Evolutionary conservation across 1,284 basidiomycete genomes (phyloP).

Genomic region (Cronartium ribicola): DNA sequence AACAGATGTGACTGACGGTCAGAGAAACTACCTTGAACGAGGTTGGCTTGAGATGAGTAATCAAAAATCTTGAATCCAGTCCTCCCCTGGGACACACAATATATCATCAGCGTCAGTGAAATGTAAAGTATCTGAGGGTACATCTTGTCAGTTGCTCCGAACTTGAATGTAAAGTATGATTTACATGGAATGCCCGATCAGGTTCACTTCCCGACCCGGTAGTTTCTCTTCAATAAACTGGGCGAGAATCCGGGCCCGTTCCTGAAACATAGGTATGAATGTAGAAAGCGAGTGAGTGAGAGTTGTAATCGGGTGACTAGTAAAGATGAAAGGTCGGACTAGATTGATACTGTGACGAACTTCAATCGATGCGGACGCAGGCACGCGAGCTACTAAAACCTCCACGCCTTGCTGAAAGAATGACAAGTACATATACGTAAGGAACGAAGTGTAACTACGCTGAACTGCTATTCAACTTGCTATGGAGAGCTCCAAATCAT

Average conservation of each 20-base stretch:
- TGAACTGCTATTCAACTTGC: too few relatives aligned
- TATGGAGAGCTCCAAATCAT: too few relatives aligned
- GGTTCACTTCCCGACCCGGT: constrained; percentile 74
- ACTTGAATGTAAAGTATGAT: neutral
- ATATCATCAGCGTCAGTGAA: neutral
- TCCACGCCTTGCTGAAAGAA: constrained; percentile 61
- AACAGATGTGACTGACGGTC: constrained; percentile 54
- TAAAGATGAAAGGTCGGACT: neutral
- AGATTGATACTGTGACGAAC: constrained; percentile 55
- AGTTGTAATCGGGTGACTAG: neutral
- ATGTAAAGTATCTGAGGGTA: neutral
- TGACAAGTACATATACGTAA: neutral
- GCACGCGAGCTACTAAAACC: constrained; percentile 84
- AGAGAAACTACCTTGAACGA: constrained; percentile 66
- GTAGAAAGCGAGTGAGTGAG: neutral
- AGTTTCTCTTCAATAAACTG: constrained; percentile 71
- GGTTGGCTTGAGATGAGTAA: constrained; percentile 53
- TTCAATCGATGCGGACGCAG: constrained; percentile 62
- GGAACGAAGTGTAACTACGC: too few relatives aligned
- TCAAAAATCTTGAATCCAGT: constrained; percentile 81
- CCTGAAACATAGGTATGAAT: constrained; percentile 48
- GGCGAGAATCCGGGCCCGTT: constrained; percentile 81
- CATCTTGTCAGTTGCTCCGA: constrained; percentile 7
- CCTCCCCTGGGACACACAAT: constrained; percentile 61
- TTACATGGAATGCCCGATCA: constrained; percentile 92